Percentiles rank a stretch among this genome's conserved stretches.
phyloP scores from a whole-genome alignment of 441 rosid genomes.

The Euphorbia neoarborescens region DNA sequence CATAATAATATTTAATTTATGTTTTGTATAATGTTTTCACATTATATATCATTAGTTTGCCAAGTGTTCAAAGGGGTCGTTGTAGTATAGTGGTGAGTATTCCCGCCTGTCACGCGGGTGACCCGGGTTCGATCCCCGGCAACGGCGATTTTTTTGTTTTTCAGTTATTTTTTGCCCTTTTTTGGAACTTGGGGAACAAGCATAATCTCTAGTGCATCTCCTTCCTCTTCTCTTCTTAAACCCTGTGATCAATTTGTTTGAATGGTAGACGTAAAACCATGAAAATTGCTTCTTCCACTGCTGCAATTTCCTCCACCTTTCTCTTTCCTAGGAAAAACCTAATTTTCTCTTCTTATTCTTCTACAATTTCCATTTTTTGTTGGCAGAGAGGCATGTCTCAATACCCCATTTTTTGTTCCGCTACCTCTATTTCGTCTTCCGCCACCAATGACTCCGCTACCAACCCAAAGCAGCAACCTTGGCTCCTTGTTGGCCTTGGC shows the following conservation, averaged over 20 bases:
- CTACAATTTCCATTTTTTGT: not conserved
- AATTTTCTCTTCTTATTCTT: not conserved
- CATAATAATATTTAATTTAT: too few relatives aligned
- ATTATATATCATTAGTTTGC: too few relatives aligned
- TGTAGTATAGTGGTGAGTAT: conserved; percentile 90
- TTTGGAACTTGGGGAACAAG: not conserved
- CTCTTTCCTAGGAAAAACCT: not conserved
- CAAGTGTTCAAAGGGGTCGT: conserved; percentile 10
- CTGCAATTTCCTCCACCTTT: conserved; percentile 18
- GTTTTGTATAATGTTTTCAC: too few relatives aligned
- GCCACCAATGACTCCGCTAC: conserved; percentile 18
- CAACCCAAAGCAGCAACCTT: conserved; percentile 49
- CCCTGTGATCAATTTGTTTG: not conserved
- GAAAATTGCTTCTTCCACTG: conserved; percentile 23
- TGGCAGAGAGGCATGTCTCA: conserved; percentile 15
- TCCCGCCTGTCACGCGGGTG: conserved; percentile 91
- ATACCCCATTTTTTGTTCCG: conserved; percentile 4
- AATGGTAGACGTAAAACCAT: conserved; percentile 6
- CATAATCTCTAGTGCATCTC: not conserved
- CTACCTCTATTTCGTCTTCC: conserved; percentile 15
- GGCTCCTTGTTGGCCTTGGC: conserved; percentile 89
- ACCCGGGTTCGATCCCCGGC: conserved; percentile 95
- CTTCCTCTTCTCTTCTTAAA: not conserved
- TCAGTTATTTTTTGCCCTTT: not conserved
- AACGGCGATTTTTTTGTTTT: conserved; percentile 37